A percentile compares a stretch with the other conserved stretches of the same genome.
Conservation (phyloP, 2,329 filamentous ascomycete species). For the Alternaria gansuensis region DNA sequence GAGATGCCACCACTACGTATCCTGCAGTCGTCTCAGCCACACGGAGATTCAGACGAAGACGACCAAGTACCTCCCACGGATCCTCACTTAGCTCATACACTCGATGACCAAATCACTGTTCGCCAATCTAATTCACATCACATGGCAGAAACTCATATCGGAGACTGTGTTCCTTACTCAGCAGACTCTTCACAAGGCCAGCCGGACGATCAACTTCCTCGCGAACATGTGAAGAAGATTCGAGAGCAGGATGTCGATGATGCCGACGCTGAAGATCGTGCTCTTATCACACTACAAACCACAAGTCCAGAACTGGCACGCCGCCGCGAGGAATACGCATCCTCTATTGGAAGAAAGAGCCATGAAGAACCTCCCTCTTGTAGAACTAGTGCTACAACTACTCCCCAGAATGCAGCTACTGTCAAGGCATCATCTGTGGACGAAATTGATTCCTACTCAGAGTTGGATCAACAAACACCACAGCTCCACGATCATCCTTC, state of each 20-base stretch:
- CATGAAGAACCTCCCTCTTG: neutral
- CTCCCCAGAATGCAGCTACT: neutral
- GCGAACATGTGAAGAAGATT: neutral
- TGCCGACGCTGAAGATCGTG: neutral
- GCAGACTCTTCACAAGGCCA: neutral
- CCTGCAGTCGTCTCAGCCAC: neutral
- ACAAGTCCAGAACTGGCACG: conserved; percentile 17
- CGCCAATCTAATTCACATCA: neutral
- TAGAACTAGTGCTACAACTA: neutral
- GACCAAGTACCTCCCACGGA: neutral
- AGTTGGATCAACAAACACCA: neutral
- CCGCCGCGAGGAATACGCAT: conserved; percentile 16
- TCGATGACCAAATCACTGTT: neutral
- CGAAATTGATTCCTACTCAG: neutral
- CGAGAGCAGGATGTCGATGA: neutral
- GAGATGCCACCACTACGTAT: neutral
- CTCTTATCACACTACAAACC: neutral
- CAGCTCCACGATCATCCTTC: neutral
- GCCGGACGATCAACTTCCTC: neutral
- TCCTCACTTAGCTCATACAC: neutral
- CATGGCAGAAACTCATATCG: neutral
- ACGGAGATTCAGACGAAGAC: neutral
- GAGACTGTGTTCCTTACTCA: neutral
- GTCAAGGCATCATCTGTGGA: neutral
- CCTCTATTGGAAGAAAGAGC: neutral